phyloP scores from a whole-genome alignment of 805 yeast species.

The Candida insectorum region DNA sequence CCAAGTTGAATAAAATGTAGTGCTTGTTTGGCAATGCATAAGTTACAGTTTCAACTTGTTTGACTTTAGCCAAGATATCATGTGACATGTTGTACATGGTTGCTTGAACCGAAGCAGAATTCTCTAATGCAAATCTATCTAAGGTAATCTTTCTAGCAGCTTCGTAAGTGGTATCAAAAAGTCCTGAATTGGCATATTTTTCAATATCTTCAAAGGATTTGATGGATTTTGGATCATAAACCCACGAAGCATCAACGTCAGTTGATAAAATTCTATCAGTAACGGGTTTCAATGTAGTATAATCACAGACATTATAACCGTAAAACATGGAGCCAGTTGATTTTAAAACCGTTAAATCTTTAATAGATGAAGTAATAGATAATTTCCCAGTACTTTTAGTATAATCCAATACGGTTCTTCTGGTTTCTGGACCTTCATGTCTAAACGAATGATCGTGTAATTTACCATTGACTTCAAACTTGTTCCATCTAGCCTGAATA shows the following conservation, averaged over 20 bases:
- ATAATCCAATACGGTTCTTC: slow-evolving; percentile 55
- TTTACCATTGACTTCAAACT: slow-evolving; percentile 70
- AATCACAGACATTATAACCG: slow-evolving; percentile 83
- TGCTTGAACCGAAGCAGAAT: slow-evolving; percentile 94
- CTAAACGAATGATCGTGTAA: slow-evolving; percentile 80
- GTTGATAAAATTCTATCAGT: slow-evolving; percentile 84
- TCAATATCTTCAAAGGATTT: slow-evolving; percentile 49
- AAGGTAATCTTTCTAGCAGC: slow-evolving; percentile 67
- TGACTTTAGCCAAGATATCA: slow-evolving; percentile 58
- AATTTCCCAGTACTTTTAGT: slow-evolving; percentile 49
- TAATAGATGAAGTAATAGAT: slow-evolving; percentile 62
- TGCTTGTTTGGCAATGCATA: slow-evolving; percentile 90
- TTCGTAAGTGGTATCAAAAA: slow-evolving; percentile 64
- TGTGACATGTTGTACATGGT: slow-evolving; percentile 93
- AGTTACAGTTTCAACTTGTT: slow-evolving; percentile 59
- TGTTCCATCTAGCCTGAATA: slow-evolving; percentile 76
- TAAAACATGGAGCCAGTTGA: slow-evolving; percentile 92
- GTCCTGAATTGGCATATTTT: slow-evolving; percentile 52
- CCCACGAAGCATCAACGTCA: slow-evolving; percentile 74
- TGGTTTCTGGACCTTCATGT: slow-evolving; percentile 81
- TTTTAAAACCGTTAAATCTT: slow-evolving; percentile 80
- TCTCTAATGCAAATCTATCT: slow-evolving; percentile 75
- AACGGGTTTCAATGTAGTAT: slow-evolving; percentile 82
- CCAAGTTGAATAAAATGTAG: slow-evolving; percentile 74
- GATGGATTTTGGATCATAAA: slow-evolving; percentile 50